These are phyloP conservation scores for Colletotrichum spinosum DNA, from an alignment of 2,329 filamentous ascomycete species.

Conservation along the genomic window DNA sequence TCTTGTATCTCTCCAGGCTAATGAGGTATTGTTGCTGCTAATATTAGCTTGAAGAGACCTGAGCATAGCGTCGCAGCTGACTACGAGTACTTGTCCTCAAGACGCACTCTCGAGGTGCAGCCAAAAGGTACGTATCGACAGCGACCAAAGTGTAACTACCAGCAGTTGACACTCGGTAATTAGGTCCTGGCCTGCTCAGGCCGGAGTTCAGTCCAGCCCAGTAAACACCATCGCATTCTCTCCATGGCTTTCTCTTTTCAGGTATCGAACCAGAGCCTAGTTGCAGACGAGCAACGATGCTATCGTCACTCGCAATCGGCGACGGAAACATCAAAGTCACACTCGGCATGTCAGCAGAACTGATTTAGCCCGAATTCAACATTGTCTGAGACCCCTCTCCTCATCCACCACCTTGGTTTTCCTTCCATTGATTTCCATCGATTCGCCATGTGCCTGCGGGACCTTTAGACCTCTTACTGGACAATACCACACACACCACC, in stretches of 20 bases:
- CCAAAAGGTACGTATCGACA: constrained; percentile 8
- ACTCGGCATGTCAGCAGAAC: constrained; percentile 12
- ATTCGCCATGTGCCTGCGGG: constrained; percentile 25
- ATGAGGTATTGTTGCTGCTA: constrained; percentile 5
- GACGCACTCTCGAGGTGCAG: constrained; percentile 1
- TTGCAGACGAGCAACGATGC: constrained; percentile 6
- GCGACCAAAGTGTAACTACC: neutral
- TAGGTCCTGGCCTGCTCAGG: neutral
- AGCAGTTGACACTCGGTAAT: constrained; percentile 2
- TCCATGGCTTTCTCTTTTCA: constrained; percentile 2
- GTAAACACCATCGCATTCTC: neutral
- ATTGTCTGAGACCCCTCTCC: constrained; percentile 29
- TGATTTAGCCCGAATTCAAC: constrained; percentile 22
- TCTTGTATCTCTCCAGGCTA: neutral
- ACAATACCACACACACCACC: neutral
- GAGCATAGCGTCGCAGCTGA: too few species aligned
- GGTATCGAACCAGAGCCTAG: neutral
- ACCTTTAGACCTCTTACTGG: neutral
- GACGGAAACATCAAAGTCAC: constrained; percentile 32
- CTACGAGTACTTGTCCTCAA: too few species aligned
- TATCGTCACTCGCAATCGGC: constrained; percentile 2
- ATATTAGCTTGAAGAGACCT: too few species aligned
- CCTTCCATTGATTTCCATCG: constrained; percentile 32
- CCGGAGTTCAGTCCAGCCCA: constrained; percentile 27
- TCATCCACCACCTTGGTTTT: constrained; percentile 12